Conservation (phyloP, 1,284 basidiomycete species). For the Agaricales sp. region DNA sequence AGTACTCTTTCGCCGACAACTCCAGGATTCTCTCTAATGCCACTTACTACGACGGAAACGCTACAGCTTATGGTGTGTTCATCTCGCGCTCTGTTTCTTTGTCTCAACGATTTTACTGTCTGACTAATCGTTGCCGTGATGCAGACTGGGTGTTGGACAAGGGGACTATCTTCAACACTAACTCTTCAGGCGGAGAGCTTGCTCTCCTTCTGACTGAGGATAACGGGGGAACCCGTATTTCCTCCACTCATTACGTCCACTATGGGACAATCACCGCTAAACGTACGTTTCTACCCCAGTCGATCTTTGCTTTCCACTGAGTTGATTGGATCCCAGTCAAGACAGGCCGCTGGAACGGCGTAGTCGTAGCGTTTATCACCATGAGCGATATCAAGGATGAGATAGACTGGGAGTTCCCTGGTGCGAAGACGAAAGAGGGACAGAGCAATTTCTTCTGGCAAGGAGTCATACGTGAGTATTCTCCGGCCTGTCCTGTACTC, state of each 20-base stretch:
- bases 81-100: too few relatives aligned
- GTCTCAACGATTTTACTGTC: background rate
- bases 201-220: constrained; percentile 53
- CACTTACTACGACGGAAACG: constrained; percentile 66
- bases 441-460: constrained; percentile 80
- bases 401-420: constrained; percentile 81
- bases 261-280: constrained; percentile 70
- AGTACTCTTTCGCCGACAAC: constrained; percentile 59
- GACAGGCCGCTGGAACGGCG: background rate
- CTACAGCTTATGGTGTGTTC: constrained; percentile 42
- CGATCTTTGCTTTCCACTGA: background rate
- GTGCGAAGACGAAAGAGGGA: constrained; percentile 43
- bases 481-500: background rate
- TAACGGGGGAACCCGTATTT: constrained; percentile 68
- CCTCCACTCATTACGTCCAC: constrained; percentile 72
- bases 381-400: constrained; percentile 83
- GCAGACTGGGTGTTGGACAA: constrained; percentile 64
- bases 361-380: constrained; percentile 60
- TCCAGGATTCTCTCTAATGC: constrained; percentile 56
- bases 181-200: constrained; percentile 49
- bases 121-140: background rate
- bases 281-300: constrained; percentile 28
- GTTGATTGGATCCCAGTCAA: background rate
- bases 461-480: constrained; percentile 57
- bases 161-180: constrained; percentile 55